Evolutionary conservation across 2,329 filamentous ascomycete genomes (phyloP), one percentile per base, ranked within the genome.

Genomic region (Rhexocercosporidium sp.): DNA sequence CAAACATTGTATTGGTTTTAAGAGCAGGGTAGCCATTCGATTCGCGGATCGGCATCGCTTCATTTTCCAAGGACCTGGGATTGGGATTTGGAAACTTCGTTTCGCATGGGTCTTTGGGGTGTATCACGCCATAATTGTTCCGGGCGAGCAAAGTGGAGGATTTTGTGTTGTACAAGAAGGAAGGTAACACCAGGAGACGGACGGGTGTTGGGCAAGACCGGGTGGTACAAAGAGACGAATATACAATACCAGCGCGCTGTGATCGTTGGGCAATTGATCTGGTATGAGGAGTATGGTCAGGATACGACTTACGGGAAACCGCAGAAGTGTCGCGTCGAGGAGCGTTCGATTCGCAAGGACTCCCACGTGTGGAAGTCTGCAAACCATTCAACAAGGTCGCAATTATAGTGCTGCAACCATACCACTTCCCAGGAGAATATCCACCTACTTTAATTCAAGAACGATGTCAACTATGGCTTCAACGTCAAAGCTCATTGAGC

Each of bases 401-500:
- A 64, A 14, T 8, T 37, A 37, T 31, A 25, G 41, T n/a, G 22
- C 37, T 12, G 7, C 49, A 2, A 22, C 41, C 22, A 20, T 25
- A 46, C 34, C 3, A 18, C n/a, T 25, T 39, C 41, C 22, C 22
- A 53, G n/a, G 46, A 47, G 14, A 41, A 53, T 4, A 31, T 37
- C 34, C 14, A 25, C 16, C 31, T 44, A 14, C 34, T n/a, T 11
- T 41, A 25, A 18, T 5, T 39, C 47, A 7, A 39, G 34, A 62
- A 12, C 22, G 20, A 20, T 22, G 22, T 53, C 51, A 9, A 46
- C 46, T 5, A 59, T 62, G 39, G 31, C 37, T 22, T 59, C 66
- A n/a, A 69, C 66, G 1, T 68, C 81, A 1, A 79, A 77, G 27
- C 80, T 86, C 76, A 70, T 82, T 16, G 75, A 77, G 29, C 76